phyloP scores from a whole-genome alignment of 176 grass and related monocot genomes.

The Tuctoria greenei region DNA sequence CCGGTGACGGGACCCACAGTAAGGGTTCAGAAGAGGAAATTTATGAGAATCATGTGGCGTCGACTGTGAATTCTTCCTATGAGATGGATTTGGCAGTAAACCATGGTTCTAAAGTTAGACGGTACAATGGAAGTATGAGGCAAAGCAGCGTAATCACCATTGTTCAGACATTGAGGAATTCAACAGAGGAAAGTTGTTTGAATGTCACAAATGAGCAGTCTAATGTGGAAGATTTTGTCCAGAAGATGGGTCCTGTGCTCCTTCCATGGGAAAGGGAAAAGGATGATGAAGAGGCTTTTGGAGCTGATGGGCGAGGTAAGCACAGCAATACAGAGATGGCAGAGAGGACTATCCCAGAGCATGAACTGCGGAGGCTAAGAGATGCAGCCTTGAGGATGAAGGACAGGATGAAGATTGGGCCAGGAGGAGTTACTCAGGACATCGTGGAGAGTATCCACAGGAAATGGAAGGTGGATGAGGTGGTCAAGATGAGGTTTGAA shows the following conservation, averaged over 20 bases:
- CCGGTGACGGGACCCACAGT: not conserved
- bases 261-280: slow-evolving; percentile 73
- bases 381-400: slow-evolving; percentile 80
- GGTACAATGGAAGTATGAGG: not conserved
- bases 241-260: slow-evolving; percentile 48
- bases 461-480: slow-evolving; percentile 78
- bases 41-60: not conserved
- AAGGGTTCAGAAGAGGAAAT: not conserved
- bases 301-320: slow-evolving; percentile 4
- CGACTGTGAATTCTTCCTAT: not conserved
- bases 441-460: slow-evolving; percentile 70
- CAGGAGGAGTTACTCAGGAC: slow-evolving; percentile 75
- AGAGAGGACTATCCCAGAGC: slow-evolving; percentile 77
- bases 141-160: slow-evolving; percentile 23
- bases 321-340: slow-evolving; percentile 66
- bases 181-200: slow-evolving; percentile 32
- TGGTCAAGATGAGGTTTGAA: slow-evolving; percentile 91
- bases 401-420: slow-evolving; percentile 84
- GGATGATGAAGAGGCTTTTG: slow-evolving; percentile 15
- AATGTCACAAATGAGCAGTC: slow-evolving; percentile 19
- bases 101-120: not conserved
- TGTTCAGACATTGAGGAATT: slow-evolving; percentile 49
- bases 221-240: slow-evolving; percentile 28
- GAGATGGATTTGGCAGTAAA: slow-evolving; percentile 1
- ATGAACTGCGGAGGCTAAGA: slow-evolving; percentile 71